Evolutionary conservation across 2,329 filamentous ascomycete species (phyloP), one percentile per base, ranked within the genome.

Genomic region (Aspergillus costaricaensis): DNA sequence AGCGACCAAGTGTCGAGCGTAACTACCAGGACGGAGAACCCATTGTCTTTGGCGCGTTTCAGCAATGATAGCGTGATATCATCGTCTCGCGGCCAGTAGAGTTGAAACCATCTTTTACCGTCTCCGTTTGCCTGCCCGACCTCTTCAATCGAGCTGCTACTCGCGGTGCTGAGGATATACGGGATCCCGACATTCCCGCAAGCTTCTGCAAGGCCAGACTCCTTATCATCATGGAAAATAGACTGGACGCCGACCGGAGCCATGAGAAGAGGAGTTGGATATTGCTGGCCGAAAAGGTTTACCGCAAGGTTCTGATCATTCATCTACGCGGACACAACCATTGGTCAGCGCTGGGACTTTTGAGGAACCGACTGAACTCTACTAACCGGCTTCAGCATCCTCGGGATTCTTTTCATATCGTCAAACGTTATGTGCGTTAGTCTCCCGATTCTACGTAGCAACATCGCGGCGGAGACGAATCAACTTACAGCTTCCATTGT

Each of bases 1-100:
- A 92, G 79, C 12, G 82, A 82, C 74, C 86, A 90, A 0, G 88
- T 91, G 72, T 92, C 90, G 0, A 91, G 79, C 0, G 90, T 92
- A 0, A 92, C 86, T 6, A 92, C 84, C 0, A 92, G 79, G 0
- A 86, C 87, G 36, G 81, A 82, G 74, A 82, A 92, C 1, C 88
- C 89, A 32, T 79, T 82, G 0, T 76, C 79, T 68, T 85, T 86
- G 0, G 88, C 90, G 0, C 88, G 82, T 1, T 74, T 70, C 4
- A 92, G 79, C 15, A 92, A 76, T 1, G 85, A 89, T 0, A 82
- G 77, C 0, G 89, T 91, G 57, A 91, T 79, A 3, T 87, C 84
- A 55, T 91, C 83, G 57, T 85, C 83, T 19, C 81, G 76, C 0
- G 89, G 89, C 87, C 88, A 91, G 76, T 92, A 92, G 0, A 92